Evolutionary conservation across 1,284 basidiomycete species (phyloP).

Genomic region (Leucoagaricus sp.): DNA sequence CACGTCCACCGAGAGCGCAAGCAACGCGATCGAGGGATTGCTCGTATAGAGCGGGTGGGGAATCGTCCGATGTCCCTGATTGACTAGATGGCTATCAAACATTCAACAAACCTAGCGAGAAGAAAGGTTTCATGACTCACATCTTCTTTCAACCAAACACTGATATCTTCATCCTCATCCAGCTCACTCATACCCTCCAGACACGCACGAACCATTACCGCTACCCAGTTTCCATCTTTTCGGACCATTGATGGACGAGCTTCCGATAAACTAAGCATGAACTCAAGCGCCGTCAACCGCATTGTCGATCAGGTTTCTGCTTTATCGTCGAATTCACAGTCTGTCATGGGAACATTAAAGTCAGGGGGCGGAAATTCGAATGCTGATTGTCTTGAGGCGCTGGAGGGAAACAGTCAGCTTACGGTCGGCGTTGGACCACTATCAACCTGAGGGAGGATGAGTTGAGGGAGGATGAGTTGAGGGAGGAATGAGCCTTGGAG

Average conservation of each 20-base stretch:
- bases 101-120: not conserved
- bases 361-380: conserved; percentile 60
- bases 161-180: conserved; percentile 50
- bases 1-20: conserved; percentile 71
- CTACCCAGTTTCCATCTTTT: conserved; percentile 63
- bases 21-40: conserved; percentile 78
- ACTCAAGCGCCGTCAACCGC: conserved; percentile 67
- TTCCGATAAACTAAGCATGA: conserved; percentile 77
- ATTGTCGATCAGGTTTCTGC: conserved; percentile 52
- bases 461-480: conserved; percentile 67
- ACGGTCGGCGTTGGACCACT: conserved; percentile 76
- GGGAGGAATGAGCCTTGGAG: conserved; percentile 57
- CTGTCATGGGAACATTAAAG: conserved; percentile 12
- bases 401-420: conserved; percentile 58
- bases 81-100: conserved; percentile 56
- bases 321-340: conserved; percentile 25
- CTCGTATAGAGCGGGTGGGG: conserved; percentile 74
- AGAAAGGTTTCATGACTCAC: conserved; percentile 46
- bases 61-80: conserved; percentile 63
- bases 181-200: conserved; percentile 82
- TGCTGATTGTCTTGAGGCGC: conserved; percentile 29
- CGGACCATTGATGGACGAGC: conserved; percentile 68
- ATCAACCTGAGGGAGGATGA: conserved; percentile 65
- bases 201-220: conserved; percentile 67
- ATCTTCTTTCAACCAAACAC: conserved; percentile 72